Percentiles rank a stretch among this genome's conserved stretches.
phyloP scores from a whole-genome alignment of 2,329 filamentous ascomycete genomes.

The Cladosporium halotolerans region DNA sequence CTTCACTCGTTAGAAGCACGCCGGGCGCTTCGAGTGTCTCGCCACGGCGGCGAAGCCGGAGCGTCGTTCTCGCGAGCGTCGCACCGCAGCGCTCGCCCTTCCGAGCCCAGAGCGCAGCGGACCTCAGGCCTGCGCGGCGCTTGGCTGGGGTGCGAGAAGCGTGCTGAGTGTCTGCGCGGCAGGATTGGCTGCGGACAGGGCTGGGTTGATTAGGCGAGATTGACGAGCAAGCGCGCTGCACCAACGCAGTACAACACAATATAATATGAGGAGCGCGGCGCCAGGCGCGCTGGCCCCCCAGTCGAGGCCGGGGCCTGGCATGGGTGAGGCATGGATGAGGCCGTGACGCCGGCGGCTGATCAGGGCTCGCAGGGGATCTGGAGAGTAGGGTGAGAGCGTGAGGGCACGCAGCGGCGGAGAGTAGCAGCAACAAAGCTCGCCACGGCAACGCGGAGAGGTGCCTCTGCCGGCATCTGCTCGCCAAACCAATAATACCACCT shows the following conservation, averaged over 20 bases:
- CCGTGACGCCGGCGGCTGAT: background rate
- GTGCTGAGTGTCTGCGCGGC: background rate
- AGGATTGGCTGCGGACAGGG: background rate
- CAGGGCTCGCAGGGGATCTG: too few relatives aligned
- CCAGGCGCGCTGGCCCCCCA: too few relatives aligned
- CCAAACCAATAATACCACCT: too few relatives aligned
- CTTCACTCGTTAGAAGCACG: background rate
- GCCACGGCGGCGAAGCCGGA: background rate
- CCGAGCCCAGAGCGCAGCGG: background rate
- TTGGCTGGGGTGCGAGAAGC: background rate
- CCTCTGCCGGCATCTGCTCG: background rate
- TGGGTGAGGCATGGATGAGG: too few relatives aligned
- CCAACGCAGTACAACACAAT: too few relatives aligned
- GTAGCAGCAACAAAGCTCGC: background rate
- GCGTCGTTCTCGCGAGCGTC: background rate
- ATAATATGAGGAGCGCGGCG: too few relatives aligned
- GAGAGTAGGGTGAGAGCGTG: too few relatives aligned
- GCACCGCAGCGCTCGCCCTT: background rate
- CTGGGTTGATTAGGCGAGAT: constrained; percentile 10
- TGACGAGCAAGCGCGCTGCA: background rate
- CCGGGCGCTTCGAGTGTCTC: background rate
- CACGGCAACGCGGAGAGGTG: background rate
- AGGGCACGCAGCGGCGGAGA: background rate
- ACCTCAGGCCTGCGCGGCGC: background rate
- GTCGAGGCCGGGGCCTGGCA: too few relatives aligned